Base-by-base conservation (phyloP, 2,329 filamentous ascomycete genomes). In the Leptosphaerulina australis region DNA sequence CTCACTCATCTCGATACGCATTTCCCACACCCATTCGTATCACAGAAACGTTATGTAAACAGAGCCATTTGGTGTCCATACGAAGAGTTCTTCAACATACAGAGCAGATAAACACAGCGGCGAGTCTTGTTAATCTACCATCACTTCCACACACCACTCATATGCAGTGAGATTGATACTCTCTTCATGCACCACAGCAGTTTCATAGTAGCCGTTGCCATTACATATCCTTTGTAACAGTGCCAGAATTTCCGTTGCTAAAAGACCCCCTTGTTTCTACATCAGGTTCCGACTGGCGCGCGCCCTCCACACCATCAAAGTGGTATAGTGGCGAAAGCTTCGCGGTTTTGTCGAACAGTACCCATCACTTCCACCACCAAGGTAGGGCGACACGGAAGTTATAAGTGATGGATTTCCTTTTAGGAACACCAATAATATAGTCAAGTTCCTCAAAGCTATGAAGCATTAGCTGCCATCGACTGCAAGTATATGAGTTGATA, bases 371-470 rank as follows among this genome's bases (percentile, higher is more conserved):
- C 60, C 78, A 64, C 66, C 73, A 81, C 70, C 73, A 81, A 2
- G 78, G 76, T 29, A 77, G 50, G 17, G 66, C 66, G 22, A 60
- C 34, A 2, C 37, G 45, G 9, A 55, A 58, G 45, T 63, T 67
- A 48, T 69, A 77, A 18, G 59, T 63, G 57, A 74, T 72, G 53
- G 76, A 75, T 8, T 64, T 71, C 14, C 68, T 59, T 0, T 73
- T 74, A 0, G 76, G 74, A 0, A 78, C 74, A 12, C 73, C 78
- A 53, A 82, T 81, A 46, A 81, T 73, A 57, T 79, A 80, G 50
- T 79, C 77, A 15, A 79, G 68, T 53, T 79, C 77, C 58, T 79
- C 77, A n/a, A n/a, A n/a, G n/a, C n/a, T n/a, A n/a, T n/a, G n/a
- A 10, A 79, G 73, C 0, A 77, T 77, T 7, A 74, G 66, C 54